Base-by-base conservation (phyloP, 495 filamentous ascomycete genomes). In the Aspergillus funiculosus region DNA sequence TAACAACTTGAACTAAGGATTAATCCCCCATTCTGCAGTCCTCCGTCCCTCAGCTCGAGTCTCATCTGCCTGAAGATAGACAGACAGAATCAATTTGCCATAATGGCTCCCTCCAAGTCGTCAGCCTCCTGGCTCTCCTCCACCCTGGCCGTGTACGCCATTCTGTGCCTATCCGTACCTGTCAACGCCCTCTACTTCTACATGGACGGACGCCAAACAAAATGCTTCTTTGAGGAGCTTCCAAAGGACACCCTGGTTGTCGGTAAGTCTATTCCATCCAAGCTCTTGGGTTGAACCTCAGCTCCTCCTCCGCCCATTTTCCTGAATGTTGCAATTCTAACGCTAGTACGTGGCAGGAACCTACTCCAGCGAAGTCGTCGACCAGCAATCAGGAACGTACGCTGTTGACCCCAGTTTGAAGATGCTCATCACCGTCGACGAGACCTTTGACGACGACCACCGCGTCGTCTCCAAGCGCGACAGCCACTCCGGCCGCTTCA, bases 401-500 rank as follows among this genome's bases (percentile, higher is more conserved):
- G 54, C 66, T 15, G 70, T 81, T 42, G 83, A 90, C 66, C 77
- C 81, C 51, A 77, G 77, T 57, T 71, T 96, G 51, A 81, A 75
- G 63, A 80, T 98, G 54, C 83, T 80, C 65, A 92, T 97, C 60
- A 90, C 87, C 13, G 92, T 98, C 45, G 89, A 94, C 52, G 94
- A 98, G 73, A 77, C 83, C 59, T 98, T 98, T 67, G 92, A 97
- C 80, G 92, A 95, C 68, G 87, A 96, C 74, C 92, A 98, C 77
- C 87, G 87, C 48, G 82, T 98, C 35, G 86, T 97, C 39, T 84
- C 81, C 49, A 89, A 94, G 68, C 82, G 83, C 52, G 89, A 89
- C 52, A 68, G 76, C 29, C 59, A 78, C 44, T 69, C 78, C 26
- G 94, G 92, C 50, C 85, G 85, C 57, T 96, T 97, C 76, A 96